These are phyloP conservation scores for Gossypium turneri DNA, from an alignment of 345 rosid species.

Conservation along the genomic window DNA sequence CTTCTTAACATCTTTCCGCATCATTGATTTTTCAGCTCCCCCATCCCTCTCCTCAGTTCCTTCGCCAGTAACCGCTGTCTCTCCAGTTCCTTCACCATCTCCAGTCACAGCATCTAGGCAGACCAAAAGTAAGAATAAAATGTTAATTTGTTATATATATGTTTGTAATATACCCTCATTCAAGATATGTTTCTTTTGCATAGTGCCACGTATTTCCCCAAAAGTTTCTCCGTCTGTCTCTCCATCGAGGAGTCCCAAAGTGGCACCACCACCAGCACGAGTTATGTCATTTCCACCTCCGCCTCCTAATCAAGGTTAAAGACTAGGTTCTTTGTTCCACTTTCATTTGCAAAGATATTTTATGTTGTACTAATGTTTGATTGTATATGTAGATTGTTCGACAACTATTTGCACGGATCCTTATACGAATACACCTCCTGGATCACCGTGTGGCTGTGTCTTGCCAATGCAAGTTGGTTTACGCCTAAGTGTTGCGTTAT, in stretches of 20 bases:
- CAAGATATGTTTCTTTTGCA: constrained; percentile 33
- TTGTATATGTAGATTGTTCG: constrained; percentile 64
- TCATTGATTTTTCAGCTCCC: constrained; percentile 35
- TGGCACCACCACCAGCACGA: constrained; percentile 49
- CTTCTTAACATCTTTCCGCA: constrained; percentile 17
- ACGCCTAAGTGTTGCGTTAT: constrained; percentile 70
- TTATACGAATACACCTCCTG: constrained; percentile 86
- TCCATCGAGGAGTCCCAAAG: constrained; percentile 50
- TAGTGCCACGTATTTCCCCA: constrained; percentile 40
- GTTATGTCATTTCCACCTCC: constrained; percentile 80
- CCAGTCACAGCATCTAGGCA: constrained; percentile 36
- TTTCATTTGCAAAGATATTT: constrained; percentile 8
- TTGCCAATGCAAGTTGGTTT: constrained; percentile 92
- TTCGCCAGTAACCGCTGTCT: constrained; percentile 28
- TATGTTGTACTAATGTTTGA: neutral
- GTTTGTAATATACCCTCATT: neutral
- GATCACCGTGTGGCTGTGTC: constrained; percentile 90
- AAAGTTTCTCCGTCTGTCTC: constrained; percentile 39
- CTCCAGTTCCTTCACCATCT: constrained; percentile 60
- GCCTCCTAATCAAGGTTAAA: constrained; percentile 84
- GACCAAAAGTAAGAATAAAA: constrained; percentile 37
- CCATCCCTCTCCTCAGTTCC: constrained; percentile 32
- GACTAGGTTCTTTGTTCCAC: neutral
- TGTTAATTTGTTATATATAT: neutral
- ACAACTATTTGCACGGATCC: constrained; percentile 71